Evolutionary conservation across 805 yeast species (phyloP), one percentile per base, ranked within the genome.

Genomic region (Yamadazyma endophytica): DNA sequence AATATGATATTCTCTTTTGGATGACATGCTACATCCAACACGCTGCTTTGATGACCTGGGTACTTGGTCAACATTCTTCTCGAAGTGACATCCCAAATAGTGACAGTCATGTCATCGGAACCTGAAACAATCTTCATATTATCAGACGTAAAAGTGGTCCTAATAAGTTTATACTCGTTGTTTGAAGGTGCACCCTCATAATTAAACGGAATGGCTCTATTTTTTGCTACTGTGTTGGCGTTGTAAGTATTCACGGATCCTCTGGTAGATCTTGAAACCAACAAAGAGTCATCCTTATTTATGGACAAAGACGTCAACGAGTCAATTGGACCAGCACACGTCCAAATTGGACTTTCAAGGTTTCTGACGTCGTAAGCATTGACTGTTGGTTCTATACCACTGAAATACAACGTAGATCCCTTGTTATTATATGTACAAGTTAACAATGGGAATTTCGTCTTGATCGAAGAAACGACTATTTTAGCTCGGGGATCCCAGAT

Each of bases 401-500:
- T 61, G 4, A 75, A 64, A 42, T 64, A 84, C 4, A 81, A 44
- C 9, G 59, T 53, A 11, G 56, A 51, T 1, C 73, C 77, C 24
- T 54, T 53, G 3, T 50, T 45, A 39, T 56, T 61, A 11, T 58
- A 48, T 5, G 55, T 44, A 43, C 66, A 37, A 0, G 84, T 62
- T 13, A 82, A 52, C 1, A 84, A 43, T 0, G 95, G 92, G 44
- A 64, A 80, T 2, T 67, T 68, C 0, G 79, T 68, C 14, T 57
- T 50, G 32, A 76, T 55, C 6, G 43, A 45, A 2, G 50, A 40
- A 1, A 68, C 58, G 2, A 70, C 59, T 2, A 46, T 43, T 42
- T 74, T 79, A n/a, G 69, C 62, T 34, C 87, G 56, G 15, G 63
- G 54, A 42, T 85, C 95, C 90, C 90, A 85, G 1, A 79, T 31